Base-by-base conservation (phyloP, 2,329 filamentous ascomycete genomes). In the Fusarium secorum region DNA sequence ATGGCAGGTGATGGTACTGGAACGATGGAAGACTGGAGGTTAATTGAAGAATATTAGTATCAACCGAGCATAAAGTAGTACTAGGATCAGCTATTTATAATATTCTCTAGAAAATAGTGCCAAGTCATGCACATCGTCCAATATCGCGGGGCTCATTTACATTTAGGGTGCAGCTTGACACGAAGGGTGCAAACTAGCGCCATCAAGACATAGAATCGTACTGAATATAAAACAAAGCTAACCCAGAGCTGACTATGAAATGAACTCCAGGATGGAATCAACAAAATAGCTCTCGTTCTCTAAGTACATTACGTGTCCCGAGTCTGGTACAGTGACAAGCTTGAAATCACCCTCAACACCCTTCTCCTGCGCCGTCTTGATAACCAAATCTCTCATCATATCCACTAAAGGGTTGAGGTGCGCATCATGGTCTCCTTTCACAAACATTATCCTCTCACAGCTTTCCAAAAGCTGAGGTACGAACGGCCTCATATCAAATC, bases 231-330 rank as follows among this genome's bases (percentile, higher is more conserved):
- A 4, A 9, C 8, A 7, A 11, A 20, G 10, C 13, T 15, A n/a
- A 22, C 5, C 5, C 10, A 17, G 3, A 17, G 15, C 6, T 20
- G 10, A 2, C 11, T 28, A 57, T 0, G 17, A 41, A 20, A 64
- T 64, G 7, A 48, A 57, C 0, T 28, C 24, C 2, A 5, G 2
- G 7, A 64, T 48, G 1, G 4, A 1, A 3, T 48, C 9, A n/a
- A 52, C 53, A 6, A 64, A 64, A 13, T 41, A 42, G 2, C 32
- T n/a, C 30, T 64, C 61, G n/a, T 64, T 64, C 48, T 64, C 35
- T 13, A 64, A n/a, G n/a, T 22, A 64, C 61, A 64, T 64, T 0
- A 64, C 48, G 10, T 64, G 61, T 2, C 61, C 59, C 1, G 61
- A 36, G 7, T 48, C 10, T 0, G 61, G 59, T 5, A 64, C 48